Percentiles rank a stretch among this genome's conserved stretches.
phyloP scores from a whole-genome alignment of 495 filamentous ascomycete species.

The Podospora didyma region DNA sequence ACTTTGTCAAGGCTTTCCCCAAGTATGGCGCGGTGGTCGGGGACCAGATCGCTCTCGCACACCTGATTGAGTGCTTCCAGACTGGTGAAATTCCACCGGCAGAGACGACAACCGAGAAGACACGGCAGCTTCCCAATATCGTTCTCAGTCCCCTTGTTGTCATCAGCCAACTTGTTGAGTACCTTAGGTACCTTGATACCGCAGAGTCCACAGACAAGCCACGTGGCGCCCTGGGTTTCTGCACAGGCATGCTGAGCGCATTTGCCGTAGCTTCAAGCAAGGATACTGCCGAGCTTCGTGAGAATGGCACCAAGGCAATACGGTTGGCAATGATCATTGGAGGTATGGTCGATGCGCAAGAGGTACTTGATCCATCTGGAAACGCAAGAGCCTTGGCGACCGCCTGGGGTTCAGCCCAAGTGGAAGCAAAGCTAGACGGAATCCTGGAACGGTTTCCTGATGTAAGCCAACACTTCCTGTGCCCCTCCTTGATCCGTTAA shows the following conservation, averaged over 20 bases:
- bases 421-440: background rate
- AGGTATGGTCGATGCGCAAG: background rate
- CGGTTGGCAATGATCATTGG: conserved; percentile 1
- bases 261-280: conserved; percentile 23
- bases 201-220: background rate
- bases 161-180: conserved; percentile 33
- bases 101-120: background rate
- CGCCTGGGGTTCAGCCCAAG: background rate
- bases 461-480: background rate
- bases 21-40: background rate
- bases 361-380: background rate
- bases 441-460: background rate
- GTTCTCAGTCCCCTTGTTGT: conserved; percentile 37
- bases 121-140: conserved; percentile 20
- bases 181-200: conserved; percentile 5
- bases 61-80: background rate
- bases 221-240: conserved; percentile 24
- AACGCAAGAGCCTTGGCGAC: background rate
- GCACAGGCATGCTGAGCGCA: conserved; percentile 36
- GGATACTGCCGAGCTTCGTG: background rate
- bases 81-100: background rate
- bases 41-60: background rate
- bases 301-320: background rate
- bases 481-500: background rate
- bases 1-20: background rate